phyloP scores from a whole-genome alignment of 2,329 filamentous ascomycete genomes.

The Scedosporium dehoogii region DNA sequence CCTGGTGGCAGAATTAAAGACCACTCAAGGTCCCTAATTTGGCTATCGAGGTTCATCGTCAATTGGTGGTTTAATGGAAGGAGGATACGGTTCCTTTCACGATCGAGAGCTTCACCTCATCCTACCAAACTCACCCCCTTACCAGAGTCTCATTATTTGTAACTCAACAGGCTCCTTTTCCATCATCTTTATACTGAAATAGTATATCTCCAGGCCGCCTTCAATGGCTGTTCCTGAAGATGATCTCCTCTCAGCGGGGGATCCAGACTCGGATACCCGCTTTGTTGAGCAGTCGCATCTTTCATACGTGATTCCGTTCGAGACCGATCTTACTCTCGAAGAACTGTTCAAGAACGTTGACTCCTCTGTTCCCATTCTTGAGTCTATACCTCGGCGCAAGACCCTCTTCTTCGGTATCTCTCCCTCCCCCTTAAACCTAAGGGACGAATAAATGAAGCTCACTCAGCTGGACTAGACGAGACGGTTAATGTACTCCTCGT shows the following conservation, averaged over 20 bases:
- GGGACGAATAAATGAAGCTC: slow-evolving; percentile 29
- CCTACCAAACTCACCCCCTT: background rate
- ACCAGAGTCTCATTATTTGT: no score
- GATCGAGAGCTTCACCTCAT: no score
- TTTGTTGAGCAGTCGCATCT: slow-evolving; percentile 51
- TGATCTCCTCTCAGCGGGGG: slow-evolving; percentile 16
- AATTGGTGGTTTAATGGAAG: no score
- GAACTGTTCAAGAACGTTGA: slow-evolving; percentile 34
- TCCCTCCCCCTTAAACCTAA: slow-evolving; percentile 13
- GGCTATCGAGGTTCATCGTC: no score
- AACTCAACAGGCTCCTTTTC: no score
- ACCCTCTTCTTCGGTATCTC: slow-evolving; percentile 62
- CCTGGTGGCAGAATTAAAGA: no score
- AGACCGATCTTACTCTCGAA: slow-evolving; percentile 45
- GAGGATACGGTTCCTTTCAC: no score
- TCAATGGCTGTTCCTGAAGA: slow-evolving; percentile 19
- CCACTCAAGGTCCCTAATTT: no score
- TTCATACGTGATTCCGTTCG: slow-evolving; percentile 49
- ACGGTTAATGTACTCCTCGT: slow-evolving; percentile 59
- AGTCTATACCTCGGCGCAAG: slow-evolving; percentile 51
- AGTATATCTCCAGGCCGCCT: background rate
- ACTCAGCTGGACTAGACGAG: slow-evolving; percentile 54
- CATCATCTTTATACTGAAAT: background rate
- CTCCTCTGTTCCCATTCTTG: slow-evolving; percentile 37
- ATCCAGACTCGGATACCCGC: slow-evolving; percentile 22